phyloP scores from a whole-genome alignment of 768 basidiomycete genomes.

The Boletellus ananas region DNA sequence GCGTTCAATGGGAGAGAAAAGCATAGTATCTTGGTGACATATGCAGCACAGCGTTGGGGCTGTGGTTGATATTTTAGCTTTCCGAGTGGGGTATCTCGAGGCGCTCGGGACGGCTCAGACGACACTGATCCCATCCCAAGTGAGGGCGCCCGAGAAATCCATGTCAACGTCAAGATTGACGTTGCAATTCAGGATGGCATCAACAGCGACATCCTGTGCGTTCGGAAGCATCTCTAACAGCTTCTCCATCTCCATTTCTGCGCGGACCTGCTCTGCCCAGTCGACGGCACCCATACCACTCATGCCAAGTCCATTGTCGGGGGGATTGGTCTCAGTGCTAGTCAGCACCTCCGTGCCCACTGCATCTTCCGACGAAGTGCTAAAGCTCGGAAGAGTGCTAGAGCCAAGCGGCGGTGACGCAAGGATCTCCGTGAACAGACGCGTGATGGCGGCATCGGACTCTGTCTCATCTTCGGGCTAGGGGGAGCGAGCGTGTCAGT shows the following conservation, averaged over 20 bases:
- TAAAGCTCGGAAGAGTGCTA: conserved; percentile 30
- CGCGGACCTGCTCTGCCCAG: conserved; percentile 27
- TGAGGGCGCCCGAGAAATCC: conserved; percentile 26
- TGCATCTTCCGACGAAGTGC: conserved; percentile 33
- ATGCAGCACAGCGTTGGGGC: neutral
- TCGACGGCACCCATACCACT: conserved; percentile 19
- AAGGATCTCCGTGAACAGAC: conserved; percentile 34
- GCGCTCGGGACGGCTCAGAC: conserved; percentile 17
- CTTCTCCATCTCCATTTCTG: conserved; percentile 59
- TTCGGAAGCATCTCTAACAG: conserved; percentile 51
- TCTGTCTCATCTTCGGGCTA: conserved; percentile 51
- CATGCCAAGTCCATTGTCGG: conserved; percentile 14
- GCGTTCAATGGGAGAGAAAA: conserved; percentile 14
- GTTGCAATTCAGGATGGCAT: conserved; percentile 17
- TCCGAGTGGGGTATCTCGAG: conserved; percentile 9
- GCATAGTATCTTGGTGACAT: conserved; percentile 8
- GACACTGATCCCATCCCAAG: conserved; percentile 29
- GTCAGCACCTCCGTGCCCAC: conserved; percentile 24
- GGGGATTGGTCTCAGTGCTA: conserved; percentile 4
- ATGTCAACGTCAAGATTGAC: conserved; percentile 24
- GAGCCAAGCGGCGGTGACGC: conserved; percentile 31
- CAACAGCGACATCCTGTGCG: conserved; percentile 28
- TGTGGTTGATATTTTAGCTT: conserved; percentile 13
- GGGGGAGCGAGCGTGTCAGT: conserved; percentile 14
- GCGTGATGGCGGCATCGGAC: conserved; percentile 35